A percentile compares a stretch with the other conserved stretches of the same genome.
Conservation (phyloP, 345 rosid species). For the Cardamine chenopodiifolia region DNA sequence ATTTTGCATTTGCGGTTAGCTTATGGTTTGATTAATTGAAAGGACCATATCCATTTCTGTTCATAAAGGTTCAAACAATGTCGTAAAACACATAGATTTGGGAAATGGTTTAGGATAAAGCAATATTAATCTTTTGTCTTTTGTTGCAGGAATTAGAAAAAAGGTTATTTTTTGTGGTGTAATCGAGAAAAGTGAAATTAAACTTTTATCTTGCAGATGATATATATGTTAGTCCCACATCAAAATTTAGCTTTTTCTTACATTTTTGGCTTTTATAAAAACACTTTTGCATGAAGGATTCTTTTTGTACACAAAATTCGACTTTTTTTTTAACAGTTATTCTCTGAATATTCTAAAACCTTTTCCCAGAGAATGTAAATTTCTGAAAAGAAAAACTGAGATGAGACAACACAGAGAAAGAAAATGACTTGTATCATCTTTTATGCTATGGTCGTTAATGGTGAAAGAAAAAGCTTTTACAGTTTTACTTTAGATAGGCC, state of each 20-base stretch:
- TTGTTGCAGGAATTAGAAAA: conserved; percentile 1
- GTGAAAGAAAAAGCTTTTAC: conserved; percentile 22
- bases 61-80: conserved; percentile 22
- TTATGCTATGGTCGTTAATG: conserved; percentile 15
- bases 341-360: conserved; percentile 30
- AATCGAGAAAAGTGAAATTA: conserved; percentile 39
- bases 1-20: conserved; percentile 41
- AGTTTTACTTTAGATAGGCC: conserved; percentile 7
- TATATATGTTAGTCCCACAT: conserved; percentile 36
- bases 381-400: conserved; percentile 29
- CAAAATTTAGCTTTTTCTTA: conserved; percentile 14
- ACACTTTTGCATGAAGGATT: conserved; percentile 15
- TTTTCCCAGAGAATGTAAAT: conserved; percentile 26
- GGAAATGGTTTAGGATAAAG: conserved; percentile 23
- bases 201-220: conserved; percentile 25
- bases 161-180: not conserved
- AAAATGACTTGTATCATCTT: conserved; percentile 32
- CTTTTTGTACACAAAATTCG: conserved; percentile 10
- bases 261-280: conserved; percentile 18
- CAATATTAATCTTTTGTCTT: conserved; percentile 30
- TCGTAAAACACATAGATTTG: not conserved
- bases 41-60: conserved; percentile 24
- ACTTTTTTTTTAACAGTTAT: conserved; percentile 17
- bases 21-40: conserved; percentile 22
- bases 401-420: conserved; percentile 34